phyloP scores from a whole-genome alignment of 495 filamentous ascomycete genomes.

The Penicillium chermesinum region DNA sequence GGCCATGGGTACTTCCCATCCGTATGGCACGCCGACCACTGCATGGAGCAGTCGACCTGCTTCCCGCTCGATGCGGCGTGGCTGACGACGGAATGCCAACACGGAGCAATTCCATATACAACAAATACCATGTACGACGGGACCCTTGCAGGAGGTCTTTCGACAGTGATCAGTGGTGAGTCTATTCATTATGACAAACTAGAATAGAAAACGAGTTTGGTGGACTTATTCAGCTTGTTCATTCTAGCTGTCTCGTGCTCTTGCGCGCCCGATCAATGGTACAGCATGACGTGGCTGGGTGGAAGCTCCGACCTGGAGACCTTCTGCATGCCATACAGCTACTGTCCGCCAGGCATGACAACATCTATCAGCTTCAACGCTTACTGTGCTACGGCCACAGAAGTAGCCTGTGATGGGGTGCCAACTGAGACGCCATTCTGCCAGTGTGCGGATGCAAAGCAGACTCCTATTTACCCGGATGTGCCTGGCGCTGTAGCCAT shows the following conservation, averaged over 20 bases:
- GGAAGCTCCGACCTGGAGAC: slow-evolving; percentile 10
- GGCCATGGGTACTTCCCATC: slow-evolving; percentile 20
- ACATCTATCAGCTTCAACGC: slow-evolving; percentile 10
- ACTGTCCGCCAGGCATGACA: slow-evolving; percentile 20
- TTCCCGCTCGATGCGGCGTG: slow-evolving; percentile 20
- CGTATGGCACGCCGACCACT: slow-evolving; percentile 29
- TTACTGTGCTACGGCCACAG: slow-evolving; percentile 16
- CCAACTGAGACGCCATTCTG: slow-evolving; percentile 10
- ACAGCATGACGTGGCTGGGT: slow-evolving; percentile 14
- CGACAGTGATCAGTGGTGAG: slow-evolving; percentile 18
- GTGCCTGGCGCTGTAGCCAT: slow-evolving; percentile 13
- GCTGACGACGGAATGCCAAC: slow-evolving; percentile 25
- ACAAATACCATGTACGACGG: slow-evolving; percentile 23
- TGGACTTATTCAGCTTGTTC: not conserved
- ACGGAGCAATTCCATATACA: slow-evolving; percentile 18
- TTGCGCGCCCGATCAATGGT: slow-evolving; percentile 22
- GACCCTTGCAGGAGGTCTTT: slow-evolving; percentile 14
- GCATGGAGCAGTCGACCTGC: slow-evolving; percentile 22
- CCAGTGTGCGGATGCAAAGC: slow-evolving; percentile 9
- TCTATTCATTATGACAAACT: not conserved
- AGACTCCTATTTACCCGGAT: slow-evolving; percentile 17
- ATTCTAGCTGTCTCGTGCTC: slow-evolving; percentile 18
- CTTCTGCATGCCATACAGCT: slow-evolving; percentile 25
- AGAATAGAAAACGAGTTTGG: not conserved
- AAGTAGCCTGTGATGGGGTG: slow-evolving; percentile 5